phyloP scores from a whole-genome alignment of 805 yeast species.

The Cyberlindnera euphorbiae region DNA sequence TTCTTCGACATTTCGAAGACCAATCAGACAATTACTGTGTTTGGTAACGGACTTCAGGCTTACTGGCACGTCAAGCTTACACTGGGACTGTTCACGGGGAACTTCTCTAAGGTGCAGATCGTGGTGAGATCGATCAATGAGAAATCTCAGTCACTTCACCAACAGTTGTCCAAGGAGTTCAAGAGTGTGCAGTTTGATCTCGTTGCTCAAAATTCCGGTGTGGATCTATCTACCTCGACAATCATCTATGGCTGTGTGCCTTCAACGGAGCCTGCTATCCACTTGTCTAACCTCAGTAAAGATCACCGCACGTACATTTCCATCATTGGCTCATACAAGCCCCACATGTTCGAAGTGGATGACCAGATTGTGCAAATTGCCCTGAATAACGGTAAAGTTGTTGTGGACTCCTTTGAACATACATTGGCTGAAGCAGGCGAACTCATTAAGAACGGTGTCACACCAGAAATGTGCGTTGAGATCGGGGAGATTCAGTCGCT shows the following conservation, averaged over 20 bases:
- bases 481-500: slow-evolving; percentile 34
- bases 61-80: slow-evolving; percentile 56
- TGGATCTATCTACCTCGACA: slow-evolving; percentile 34
- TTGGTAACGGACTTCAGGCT: slow-evolving; percentile 63
- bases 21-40: slow-evolving; percentile 32
- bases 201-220: slow-evolving; percentile 15
- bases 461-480: slow-evolving; percentile 39
- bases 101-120: slow-evolving; percentile 38
- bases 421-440: slow-evolving; percentile 62
- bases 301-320: slow-evolving; percentile 41
- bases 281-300: slow-evolving; percentile 27
- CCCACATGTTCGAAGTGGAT: slow-evolving; percentile 62
- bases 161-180: slow-evolving; percentile 27
- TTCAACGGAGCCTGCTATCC: slow-evolving; percentile 44
- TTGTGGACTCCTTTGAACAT: slow-evolving; percentile 59
- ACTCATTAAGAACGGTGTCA: slow-evolving; percentile 42
- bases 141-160: slow-evolving; percentile 21
- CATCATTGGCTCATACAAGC: slow-evolving; percentile 63
- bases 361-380: slow-evolving; percentile 35
- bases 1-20: slow-evolving; percentile 24
- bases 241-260: slow-evolving; percentile 61
- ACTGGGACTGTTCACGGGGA: slow-evolving; percentile 33
- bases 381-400: slow-evolving; percentile 34
- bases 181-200: slow-evolving; percentile 26
- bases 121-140: slow-evolving; percentile 43